phyloP scores from a whole-genome alignment of 2,329 filamentous ascomycete genomes.

The Aspergillus ibericus region DNA sequence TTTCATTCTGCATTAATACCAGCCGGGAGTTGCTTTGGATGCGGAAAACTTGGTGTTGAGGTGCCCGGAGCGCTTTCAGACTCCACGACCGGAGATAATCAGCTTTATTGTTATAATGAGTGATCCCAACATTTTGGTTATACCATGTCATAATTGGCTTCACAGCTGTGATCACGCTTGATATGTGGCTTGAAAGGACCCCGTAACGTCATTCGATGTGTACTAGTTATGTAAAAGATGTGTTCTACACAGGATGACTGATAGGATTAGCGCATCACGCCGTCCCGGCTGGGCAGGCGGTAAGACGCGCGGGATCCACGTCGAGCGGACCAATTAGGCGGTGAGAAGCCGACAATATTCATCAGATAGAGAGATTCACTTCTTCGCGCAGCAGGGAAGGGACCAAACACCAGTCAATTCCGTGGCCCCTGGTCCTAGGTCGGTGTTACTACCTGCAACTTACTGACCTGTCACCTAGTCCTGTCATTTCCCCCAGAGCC shows the following conservation, averaged over 20 bases:
- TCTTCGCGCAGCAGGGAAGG: not conserved
- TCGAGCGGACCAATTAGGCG: not conserved
- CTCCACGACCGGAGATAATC: not conserved
- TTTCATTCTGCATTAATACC: not conserved
- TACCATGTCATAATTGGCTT: not conserved
- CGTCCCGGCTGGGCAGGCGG: not conserved
- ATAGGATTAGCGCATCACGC: not conserved
- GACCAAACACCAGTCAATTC: not conserved
- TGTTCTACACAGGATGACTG: too few species aligned
- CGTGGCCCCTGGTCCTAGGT: not conserved
- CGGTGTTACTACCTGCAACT: not conserved
- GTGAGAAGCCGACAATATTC: not conserved
- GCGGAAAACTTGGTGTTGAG: not conserved
- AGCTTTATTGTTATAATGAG: not conserved
- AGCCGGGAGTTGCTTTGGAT: not conserved
- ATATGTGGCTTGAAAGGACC: not conserved
- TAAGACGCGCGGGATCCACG: constrained; percentile 6
- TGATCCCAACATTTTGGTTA: not conserved
- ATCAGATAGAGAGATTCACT: constrained; percentile 5
- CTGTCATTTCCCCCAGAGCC: not conserved
- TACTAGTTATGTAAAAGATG: too few species aligned
- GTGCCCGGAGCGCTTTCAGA: not conserved
- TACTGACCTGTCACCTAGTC: not conserved
- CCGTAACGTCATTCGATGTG: too few species aligned
- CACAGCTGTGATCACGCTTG: not conserved